A percentile compares a stretch with the other conserved stretches of the same genome.
Conservation (phyloP, 805 yeast genomes). For the Kregervanrija pseudodelftensis region DNA sequence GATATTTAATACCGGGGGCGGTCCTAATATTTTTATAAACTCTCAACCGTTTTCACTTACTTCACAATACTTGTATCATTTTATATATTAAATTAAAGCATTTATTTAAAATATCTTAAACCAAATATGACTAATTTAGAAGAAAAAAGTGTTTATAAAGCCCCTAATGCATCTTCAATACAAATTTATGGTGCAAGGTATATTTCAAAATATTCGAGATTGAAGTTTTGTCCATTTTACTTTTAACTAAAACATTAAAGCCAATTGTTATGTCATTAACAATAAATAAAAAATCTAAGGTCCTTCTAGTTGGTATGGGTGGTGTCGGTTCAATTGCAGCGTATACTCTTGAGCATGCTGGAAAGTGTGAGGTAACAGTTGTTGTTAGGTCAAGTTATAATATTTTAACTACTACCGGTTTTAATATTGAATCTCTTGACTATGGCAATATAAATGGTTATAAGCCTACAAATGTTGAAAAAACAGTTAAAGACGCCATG, state of each 20-base stretch:
- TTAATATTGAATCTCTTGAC: constrained; percentile 41
- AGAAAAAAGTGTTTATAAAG: too few species aligned
- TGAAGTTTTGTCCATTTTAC: too few species aligned
- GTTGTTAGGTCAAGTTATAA: constrained; percentile 44
- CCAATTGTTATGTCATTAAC: background rate
- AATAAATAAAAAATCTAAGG: constrained; percentile 1
- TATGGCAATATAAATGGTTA: constrained; percentile 52
- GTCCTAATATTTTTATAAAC: too few species aligned
- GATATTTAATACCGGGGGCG: too few species aligned
- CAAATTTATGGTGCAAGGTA: too few species aligned
- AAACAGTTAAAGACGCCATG: constrained; percentile 27
- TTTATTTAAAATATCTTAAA: background rate
- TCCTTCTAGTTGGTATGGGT: constrained; percentile 60
- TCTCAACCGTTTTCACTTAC: too few species aligned
- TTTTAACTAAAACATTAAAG: too few species aligned
- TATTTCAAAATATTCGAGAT: too few species aligned
- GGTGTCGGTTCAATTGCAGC: constrained; percentile 80
- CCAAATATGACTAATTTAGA: background rate
- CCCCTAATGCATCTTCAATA: too few species aligned
- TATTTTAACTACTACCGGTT: background rate
- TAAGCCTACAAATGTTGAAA: constrained; percentile 40
- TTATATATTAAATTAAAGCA: too few species aligned
- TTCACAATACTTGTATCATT: too few species aligned
- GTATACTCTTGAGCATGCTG: constrained; percentile 43
- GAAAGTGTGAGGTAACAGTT: constrained; percentile 42